These are phyloP conservation scores for Harrya chromipes DNA, from an alignment of 768 basidiomycete species.

Conservation along the genomic window DNA sequence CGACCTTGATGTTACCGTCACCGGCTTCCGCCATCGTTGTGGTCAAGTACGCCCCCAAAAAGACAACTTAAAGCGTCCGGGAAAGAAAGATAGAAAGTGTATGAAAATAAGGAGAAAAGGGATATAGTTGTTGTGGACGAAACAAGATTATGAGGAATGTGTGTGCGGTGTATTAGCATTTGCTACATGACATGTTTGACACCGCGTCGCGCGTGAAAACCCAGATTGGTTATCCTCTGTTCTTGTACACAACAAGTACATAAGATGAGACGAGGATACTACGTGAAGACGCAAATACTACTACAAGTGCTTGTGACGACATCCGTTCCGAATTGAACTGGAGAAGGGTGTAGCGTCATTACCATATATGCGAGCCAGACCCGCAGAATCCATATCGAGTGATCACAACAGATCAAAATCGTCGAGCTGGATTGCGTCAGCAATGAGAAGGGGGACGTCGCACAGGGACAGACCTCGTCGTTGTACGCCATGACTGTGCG, in stretches of 20 bases:
- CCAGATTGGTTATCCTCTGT: slow-evolving; percentile 5
- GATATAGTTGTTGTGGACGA: slow-evolving; percentile 2
- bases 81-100: slow-evolving; percentile 11
- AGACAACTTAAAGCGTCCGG: slow-evolving; percentile 8
- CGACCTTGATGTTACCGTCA: slow-evolving; percentile 90
- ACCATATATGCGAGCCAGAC: too few species aligned
- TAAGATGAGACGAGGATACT: neutral
- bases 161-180: slow-evolving; percentile 3
- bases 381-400: neutral
- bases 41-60: slow-evolving; percentile 16
- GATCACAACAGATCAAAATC: slow-evolving; percentile 84
- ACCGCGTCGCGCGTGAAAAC: slow-evolving; percentile 22
- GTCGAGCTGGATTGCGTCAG: slow-evolving; percentile 62
- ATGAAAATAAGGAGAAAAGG: slow-evolving; percentile 2
- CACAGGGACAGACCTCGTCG: slow-evolving; percentile 67
- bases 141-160: slow-evolving; percentile 1
- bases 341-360: too few species aligned
- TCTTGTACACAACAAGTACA: neutral
- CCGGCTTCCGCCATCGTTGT: slow-evolving; percentile 67
- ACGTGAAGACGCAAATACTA: neutral
- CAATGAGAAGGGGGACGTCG: neutral
- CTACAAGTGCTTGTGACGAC: neutral
- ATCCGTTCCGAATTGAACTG: neutral
- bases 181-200: slow-evolving; percentile 13
- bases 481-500: slow-evolving; percentile 95